Percentiles rank a stretch among this genome's conserved stretches.
Conservation (phyloP, 768 basidiomycete genomes). For the Cubamyces sp. region DNA sequence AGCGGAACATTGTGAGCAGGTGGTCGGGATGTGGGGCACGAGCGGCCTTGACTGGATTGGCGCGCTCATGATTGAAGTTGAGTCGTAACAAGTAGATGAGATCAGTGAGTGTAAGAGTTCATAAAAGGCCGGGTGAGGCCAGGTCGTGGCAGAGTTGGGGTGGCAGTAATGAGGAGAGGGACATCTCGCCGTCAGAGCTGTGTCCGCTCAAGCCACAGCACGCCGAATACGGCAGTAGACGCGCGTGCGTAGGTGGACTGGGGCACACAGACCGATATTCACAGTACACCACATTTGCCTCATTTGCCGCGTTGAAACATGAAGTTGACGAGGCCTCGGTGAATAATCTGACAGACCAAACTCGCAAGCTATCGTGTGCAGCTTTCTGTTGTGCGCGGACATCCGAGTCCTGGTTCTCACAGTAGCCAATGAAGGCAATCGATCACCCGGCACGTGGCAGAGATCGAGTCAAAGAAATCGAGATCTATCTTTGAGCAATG, state of each 20-base stretch:
- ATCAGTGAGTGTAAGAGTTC: neutral
- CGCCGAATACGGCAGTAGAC: neutral
- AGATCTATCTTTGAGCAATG: neutral
- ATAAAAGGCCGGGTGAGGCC: too few species aligned
- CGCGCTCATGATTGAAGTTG: conserved; percentile 27
- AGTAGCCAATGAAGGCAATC: neutral
- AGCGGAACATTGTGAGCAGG: conserved; percentile 58
- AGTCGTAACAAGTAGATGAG: neutral
- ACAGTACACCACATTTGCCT: too few species aligned
- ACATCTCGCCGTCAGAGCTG: too few species aligned
- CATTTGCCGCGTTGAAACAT: too few species aligned
- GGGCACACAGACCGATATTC: too few species aligned
- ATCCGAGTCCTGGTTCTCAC: neutral
- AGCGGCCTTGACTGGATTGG: conserved; percentile 66
- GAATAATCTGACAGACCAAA: too few species aligned
- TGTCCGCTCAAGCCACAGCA: neutral
- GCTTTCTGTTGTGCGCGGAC: neutral
- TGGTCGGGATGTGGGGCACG: conserved; percentile 67
- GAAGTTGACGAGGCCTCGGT: too few species aligned
- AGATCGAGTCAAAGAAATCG: conserved; percentile 14
- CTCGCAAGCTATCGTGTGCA: neutral
- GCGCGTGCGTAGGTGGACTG: too few species aligned
- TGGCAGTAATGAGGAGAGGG: too few species aligned
- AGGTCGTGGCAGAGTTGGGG: too few species aligned
- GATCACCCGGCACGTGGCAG: conserved; percentile 1